A percentile compares a stretch with the other conserved stretches of the same genome.
Conservation (phyloP, 495 filamentous ascomycete genomes). For the Rhypophila decipiens region DNA sequence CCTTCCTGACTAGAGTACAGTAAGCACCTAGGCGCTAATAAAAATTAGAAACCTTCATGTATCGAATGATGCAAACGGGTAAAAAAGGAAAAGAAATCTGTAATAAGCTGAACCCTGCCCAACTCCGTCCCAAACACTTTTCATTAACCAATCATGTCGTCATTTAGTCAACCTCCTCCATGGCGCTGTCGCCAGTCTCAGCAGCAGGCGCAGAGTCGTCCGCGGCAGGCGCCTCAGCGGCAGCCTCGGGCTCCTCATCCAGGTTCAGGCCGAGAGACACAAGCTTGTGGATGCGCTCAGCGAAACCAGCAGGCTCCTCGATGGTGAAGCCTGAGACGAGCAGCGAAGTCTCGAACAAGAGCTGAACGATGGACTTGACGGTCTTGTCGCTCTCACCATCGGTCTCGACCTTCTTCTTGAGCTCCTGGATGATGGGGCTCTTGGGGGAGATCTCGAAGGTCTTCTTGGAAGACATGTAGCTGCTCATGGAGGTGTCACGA, state of each 20-base stretch:
- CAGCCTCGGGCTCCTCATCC: constrained; percentile 76
- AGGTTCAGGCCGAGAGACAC: constrained; percentile 94
- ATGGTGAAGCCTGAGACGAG: constrained; percentile 99
- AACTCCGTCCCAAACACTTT: constrained; percentile 42
- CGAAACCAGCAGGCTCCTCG: constrained; percentile 94
- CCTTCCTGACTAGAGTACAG: constrained; percentile 24
- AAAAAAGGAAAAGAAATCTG: constrained; percentile 27
- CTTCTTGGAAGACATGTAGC: constrained; percentile 99
- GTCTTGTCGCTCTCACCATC: constrained; percentile 97
- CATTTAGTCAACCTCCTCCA: constrained; percentile 64
- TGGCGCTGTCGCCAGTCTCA: constrained; percentile 52
- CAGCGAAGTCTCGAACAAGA: constrained; percentile 97
- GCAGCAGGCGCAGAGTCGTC: constrained; percentile 38
- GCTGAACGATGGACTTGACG: constrained; percentile 96
- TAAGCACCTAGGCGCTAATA: constrained; percentile 9
- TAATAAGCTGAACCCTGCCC: constrained; percentile 35
- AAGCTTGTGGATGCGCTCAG: constrained; percentile 98
- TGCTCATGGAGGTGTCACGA: constrained; percentile 98
- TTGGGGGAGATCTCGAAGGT: constrained; percentile 99
- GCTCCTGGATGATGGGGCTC: constrained; percentile 95
- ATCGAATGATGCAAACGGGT: constrained; percentile 27
- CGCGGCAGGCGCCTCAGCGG: constrained; percentile 55
- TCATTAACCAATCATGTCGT: constrained; percentile 23
- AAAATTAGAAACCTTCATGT: constrained; percentile 11
- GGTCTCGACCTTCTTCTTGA: constrained; percentile 95